Conservation (phyloP, 2,329 filamentous ascomycete species). For the Scytalidium sp. region DNA sequence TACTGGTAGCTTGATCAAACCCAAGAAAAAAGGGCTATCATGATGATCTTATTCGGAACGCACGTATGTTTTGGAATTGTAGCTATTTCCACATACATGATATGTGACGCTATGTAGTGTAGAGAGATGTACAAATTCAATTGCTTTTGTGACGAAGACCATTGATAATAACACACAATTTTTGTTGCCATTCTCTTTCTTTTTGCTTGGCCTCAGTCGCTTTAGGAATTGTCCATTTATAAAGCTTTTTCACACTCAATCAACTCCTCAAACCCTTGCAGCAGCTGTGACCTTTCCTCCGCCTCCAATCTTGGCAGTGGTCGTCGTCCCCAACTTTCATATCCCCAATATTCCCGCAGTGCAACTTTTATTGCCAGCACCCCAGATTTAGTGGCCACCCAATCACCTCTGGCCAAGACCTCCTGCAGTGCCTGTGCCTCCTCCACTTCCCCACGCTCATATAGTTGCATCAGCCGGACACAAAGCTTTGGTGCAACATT, state of each 20-base stretch:
- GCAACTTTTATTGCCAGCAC: slow-evolving; percentile 56
- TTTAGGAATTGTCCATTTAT: slow-evolving; percentile 25
- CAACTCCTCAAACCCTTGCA: slow-evolving; percentile 13
- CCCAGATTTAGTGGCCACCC: slow-evolving; percentile 62
- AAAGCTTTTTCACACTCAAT: slow-evolving; percentile 47
- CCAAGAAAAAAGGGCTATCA: too few relatives aligned
- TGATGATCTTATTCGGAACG: too few relatives aligned
- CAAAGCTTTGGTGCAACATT: slow-evolving; percentile 62
- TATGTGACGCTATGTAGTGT: too few relatives aligned
- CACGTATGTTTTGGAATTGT: too few relatives aligned
- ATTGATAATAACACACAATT: too few relatives aligned
- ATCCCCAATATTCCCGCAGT: slow-evolving; percentile 43
- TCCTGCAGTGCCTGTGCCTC: slow-evolving; percentile 59
- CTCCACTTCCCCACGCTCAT: slow-evolving; percentile 49
- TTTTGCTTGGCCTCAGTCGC: slow-evolving; percentile 21
- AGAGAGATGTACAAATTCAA: too few relatives aligned
- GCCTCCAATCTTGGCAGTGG: slow-evolving; percentile 41
- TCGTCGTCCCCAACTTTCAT: slow-evolving; percentile 32
- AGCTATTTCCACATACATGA: too few relatives aligned
- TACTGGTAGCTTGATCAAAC: too few relatives aligned
- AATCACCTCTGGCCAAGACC: slow-evolving; percentile 61
- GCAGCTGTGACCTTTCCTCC: neutral
- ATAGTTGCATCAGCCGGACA: slow-evolving; percentile 55
- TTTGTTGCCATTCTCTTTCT: too few relatives aligned
- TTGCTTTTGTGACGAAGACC: too few relatives aligned